phyloP scores from a whole-genome alignment of 2,329 filamentous ascomycete genomes.

The Byssothecium circinans region DNA sequence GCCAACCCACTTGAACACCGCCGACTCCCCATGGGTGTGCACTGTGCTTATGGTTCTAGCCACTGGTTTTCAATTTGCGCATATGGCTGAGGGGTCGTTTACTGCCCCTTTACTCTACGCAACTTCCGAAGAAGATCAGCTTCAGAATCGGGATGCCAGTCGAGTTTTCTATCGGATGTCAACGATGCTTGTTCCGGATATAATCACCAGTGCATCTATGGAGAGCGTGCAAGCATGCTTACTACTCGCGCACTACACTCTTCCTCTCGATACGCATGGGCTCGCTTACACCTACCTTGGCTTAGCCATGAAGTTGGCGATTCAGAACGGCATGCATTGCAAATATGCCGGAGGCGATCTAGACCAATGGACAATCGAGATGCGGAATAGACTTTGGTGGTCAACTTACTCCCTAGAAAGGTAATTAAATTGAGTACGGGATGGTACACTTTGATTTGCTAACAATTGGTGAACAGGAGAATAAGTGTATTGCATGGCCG shows the following conservation, averaged over 20 bases:
- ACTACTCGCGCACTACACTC: slow-evolving; percentile 58
- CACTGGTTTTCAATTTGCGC: slow-evolving; percentile 46
- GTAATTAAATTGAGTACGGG: not conserved
- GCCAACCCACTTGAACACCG: slow-evolving; percentile 1
- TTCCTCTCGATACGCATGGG: slow-evolving; percentile 60
- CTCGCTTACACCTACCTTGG: slow-evolving; percentile 61
- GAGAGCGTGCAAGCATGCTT: slow-evolving; percentile 62
- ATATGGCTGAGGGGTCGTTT: slow-evolving; percentile 4
- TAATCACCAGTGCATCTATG: slow-evolving; percentile 59
- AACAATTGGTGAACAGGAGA: slow-evolving; percentile 4
- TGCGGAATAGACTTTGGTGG: slow-evolving; percentile 18
- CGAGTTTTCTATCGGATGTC: slow-evolving; percentile 54
- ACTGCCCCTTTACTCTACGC: not conserved
- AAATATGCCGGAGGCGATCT: slow-evolving; percentile 23
- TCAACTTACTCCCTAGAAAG: slow-evolving; percentile 18
- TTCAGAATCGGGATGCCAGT: slow-evolving; percentile 4
- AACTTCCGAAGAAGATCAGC: not conserved
- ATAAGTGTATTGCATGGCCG: slow-evolving; percentile 18
- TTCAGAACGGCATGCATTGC: slow-evolving; percentile 64
- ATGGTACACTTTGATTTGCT: not conserved
- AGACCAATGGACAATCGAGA: slow-evolving; percentile 10
- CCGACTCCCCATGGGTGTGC: slow-evolving; percentile 26
- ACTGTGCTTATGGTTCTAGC: slow-evolving; percentile 48
- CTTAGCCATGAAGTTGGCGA: slow-evolving; percentile 59
- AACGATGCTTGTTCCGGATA: slow-evolving; percentile 57